phyloP scores from a whole-genome alignment of 1,139 yeast genomes.

The Candida glucosophila region DNA sequence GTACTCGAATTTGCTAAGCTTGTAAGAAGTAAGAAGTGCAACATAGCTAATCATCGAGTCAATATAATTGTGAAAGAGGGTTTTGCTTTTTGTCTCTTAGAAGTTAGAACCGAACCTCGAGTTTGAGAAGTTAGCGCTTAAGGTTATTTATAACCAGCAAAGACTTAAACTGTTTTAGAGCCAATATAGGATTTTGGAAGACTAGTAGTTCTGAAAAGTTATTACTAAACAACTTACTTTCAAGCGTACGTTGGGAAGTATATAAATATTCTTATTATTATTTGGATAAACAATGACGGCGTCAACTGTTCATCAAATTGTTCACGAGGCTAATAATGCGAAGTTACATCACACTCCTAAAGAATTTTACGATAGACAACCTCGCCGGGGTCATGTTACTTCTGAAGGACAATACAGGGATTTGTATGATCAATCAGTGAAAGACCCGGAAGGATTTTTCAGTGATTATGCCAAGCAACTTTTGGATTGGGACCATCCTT shows the following conservation, averaged over 20 bases:
- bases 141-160: no score
- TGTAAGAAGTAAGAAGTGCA: no score
- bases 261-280: not conserved
- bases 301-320: slow-evolving; percentile 35
- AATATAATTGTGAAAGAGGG: no score
- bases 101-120: no score
- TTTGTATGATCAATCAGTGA: slow-evolving; percentile 69
- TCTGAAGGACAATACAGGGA: slow-evolving; percentile 62
- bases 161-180: not conserved
- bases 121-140: no score
- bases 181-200: not conserved
- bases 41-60: no score
- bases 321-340: slow-evolving; percentile 76
- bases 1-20: no score
- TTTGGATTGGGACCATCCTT: slow-evolving; percentile 80
- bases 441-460: slow-evolving; percentile 77
- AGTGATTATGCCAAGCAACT: slow-evolving; percentile 75
- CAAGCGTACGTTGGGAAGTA: not conserved
- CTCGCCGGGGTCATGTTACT: slow-evolving; percentile 41
- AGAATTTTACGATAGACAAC: slow-evolving; percentile 69
- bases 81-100: no score
- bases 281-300: slow-evolving; percentile 9
- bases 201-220: not conserved
- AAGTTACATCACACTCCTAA: slow-evolving; percentile 59
- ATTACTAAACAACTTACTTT: no score